Conservation (phyloP, 495 filamentous ascomycete species). For the Bombardia bombarda region DNA sequence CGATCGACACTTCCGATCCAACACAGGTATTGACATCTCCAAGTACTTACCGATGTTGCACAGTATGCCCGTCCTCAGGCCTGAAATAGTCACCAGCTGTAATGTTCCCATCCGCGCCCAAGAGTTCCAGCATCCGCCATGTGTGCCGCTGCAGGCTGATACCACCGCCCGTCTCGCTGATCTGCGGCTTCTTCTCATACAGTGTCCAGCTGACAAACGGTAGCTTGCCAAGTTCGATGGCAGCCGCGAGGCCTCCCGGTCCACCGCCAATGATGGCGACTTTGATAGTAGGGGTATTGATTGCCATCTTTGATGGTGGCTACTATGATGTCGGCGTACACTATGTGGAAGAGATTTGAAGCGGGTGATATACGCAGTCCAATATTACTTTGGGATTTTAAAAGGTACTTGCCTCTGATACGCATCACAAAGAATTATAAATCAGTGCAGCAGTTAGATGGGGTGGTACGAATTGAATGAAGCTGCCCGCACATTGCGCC, state of each 20-base stretch:
- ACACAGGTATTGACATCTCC: background rate
- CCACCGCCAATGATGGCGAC: conserved; percentile 40
- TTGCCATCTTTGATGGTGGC: background rate
- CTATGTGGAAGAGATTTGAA: no score
- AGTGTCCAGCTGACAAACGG: conserved; percentile 36
- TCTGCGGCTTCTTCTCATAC: conserved; percentile 40
- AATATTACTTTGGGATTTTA: no score
- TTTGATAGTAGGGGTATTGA: background rate
- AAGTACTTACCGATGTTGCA: background rate
- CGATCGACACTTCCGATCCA: background rate
- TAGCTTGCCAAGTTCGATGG: conserved; percentile 39
- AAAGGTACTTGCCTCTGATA: no score
- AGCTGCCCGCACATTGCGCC: no score
- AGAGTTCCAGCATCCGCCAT: conserved; percentile 39
- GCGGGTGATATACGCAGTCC: no score
- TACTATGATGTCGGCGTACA: no score
- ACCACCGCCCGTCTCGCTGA: conserved; percentile 42
- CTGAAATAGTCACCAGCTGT: conserved; percentile 8
- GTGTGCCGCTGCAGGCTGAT: conserved; percentile 35
- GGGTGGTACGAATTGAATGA: no score
- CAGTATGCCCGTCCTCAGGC: background rate
- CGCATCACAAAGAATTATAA: no score
- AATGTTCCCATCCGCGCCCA: conserved; percentile 32
- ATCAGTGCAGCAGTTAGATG: no score
- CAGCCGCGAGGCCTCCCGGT: conserved; percentile 40